Evolutionary conservation across 2,329 filamentous ascomycete genomes (phyloP).

Genomic region (Colletotrichum filicis): DNA sequence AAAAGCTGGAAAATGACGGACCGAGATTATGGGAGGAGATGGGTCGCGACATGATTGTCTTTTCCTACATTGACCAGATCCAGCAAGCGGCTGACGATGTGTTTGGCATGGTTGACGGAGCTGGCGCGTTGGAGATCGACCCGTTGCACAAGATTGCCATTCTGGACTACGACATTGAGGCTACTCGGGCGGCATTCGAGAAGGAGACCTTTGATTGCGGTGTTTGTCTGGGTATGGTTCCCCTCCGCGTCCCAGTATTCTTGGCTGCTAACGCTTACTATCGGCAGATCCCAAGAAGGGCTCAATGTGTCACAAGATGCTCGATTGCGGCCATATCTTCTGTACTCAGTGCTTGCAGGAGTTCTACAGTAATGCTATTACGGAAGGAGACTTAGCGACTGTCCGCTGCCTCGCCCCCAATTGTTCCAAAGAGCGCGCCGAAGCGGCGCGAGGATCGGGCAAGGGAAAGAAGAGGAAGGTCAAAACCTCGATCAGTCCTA

Average conservation of each 20-base stretch:
- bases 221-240: constrained; percentile 75
- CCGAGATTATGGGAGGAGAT: constrained; percentile 70
- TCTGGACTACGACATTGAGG: constrained; percentile 81
- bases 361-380: constrained; percentile 90
- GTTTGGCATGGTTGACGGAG: constrained; percentile 65
- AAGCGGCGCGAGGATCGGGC: constrained; percentile 42
- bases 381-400: constrained; percentile 81
- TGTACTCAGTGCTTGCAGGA: constrained; percentile 88
- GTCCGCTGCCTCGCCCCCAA: constrained; percentile 84
- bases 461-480: constrained; percentile 63
- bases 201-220: constrained; percentile 88
- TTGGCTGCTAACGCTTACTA: constrained; percentile 36
- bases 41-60: constrained; percentile 69
- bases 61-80: constrained; percentile 71
- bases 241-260: background rate
- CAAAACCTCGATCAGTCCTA: constrained; percentile 79
- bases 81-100: constrained; percentile 68
- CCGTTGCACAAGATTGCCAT: constrained; percentile 75
- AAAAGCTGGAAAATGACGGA: constrained; percentile 61
- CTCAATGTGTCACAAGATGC: constrained; percentile 80
- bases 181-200: constrained; percentile 80
- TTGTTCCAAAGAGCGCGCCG: constrained; percentile 74
- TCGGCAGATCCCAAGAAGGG: constrained; percentile 87
- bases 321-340: constrained; percentile 90
- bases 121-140: constrained; percentile 62